Base-by-base conservation (phyloP, 2,329 filamentous ascomycete species). In the Rasamsonia emersonii region DNA sequence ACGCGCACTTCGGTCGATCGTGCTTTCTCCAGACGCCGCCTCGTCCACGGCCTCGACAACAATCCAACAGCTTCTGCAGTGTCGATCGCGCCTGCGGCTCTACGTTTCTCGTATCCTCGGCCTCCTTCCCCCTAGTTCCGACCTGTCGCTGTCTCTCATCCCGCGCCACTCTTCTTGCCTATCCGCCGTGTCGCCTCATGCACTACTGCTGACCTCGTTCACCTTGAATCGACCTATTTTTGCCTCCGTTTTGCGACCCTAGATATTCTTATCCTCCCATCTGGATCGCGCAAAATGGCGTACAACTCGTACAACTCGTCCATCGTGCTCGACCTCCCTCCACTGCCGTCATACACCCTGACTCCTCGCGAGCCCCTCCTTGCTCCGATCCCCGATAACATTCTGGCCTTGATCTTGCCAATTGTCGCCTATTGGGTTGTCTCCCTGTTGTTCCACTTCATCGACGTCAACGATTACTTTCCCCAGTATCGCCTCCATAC, bases 401-500 rank as follows among this genome's bases (percentile, higher is more conserved):
- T 82, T 59, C 66, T 94, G 17, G 76, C 82, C 27, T 68, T 93
- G 37, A 58, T 88, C 28, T 65, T 82, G 9, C 88, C 88, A 18
- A 73, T 95, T 39, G 56, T 85, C 47, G 82, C 81, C 36, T 98
- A 98, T 71, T 98, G 91, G 91, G 62, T 66, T 14, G 64, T 93
- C 18, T 96, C 89, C 13, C 62, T 84, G 56, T 64, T 89, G 54
- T 98, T 93, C 66, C 89, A 96, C 67, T 53, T 79, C 46, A 78
- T 96, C 51, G 91, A 98, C 62, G 68, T 78, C 37, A 79, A 79
- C 62, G 85, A 95, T 58, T 65, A 89, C 21, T 93, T 89, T 57
- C 80, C 88, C 11, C 77, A 93, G 50, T 95, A 96, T 63, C 82
- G 91, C 41, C 71, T 98, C 24, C 91, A 98, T 63, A 96, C 91